Base-by-base conservation (phyloP, 2,329 filamentous ascomycete genomes). In the Sporothrix brunneoviolacea region DNA sequence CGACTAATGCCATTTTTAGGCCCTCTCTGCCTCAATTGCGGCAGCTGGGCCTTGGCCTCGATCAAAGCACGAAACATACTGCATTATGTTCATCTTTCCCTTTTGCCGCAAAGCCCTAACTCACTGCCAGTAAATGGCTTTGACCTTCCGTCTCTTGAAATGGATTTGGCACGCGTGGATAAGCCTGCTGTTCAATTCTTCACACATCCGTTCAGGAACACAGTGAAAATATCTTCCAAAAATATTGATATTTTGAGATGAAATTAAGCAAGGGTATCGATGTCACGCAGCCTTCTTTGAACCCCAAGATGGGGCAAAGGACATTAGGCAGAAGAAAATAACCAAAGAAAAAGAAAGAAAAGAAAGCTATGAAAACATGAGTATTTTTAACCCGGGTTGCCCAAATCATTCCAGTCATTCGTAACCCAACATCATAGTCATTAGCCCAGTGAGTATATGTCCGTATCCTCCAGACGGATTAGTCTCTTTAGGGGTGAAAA, bases 1-100 rank as follows among this genome's bases (percentile, higher is more conserved):
- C 65, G 24, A 69, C 70, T 30, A 81, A 69, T 4, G 72, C 66
- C 74, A 79, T 78, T 40, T 39, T 33, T 18, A 16, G 12, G 12
- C 2, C 15, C 24, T 28, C 24, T 28, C 24, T 28, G 6, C 10
- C 24, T 28, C 24, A 28, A 5, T 28, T 10, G 10, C 24, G 5
- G 6, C 10, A 5, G 5, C 24, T 28, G 24, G 6, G 6, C 10
- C 24, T 28, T 28, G 6, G n/a, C n/a, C n/a, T n/a, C n/a, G n/a
- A n/a, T n/a, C n/a, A n/a, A n/a, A n/a, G n/a, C n/a, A n/a, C n/a
- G n/a, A n/a, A n/a, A n/a, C n/a, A n/a, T n/a, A n/a, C n/a, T n/a
- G n/a, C n/a, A n/a, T n/a, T n/a, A n/a, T n/a, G n/a, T n/a, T n/a
- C n/a, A n/a, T n/a, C n/a, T n/a, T n/a, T n/a, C n/a, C n/a, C n/a